phyloP scores from a whole-genome alignment of 2,329 filamentous ascomycete genomes.

The Ascosphaera aggregata region DNA sequence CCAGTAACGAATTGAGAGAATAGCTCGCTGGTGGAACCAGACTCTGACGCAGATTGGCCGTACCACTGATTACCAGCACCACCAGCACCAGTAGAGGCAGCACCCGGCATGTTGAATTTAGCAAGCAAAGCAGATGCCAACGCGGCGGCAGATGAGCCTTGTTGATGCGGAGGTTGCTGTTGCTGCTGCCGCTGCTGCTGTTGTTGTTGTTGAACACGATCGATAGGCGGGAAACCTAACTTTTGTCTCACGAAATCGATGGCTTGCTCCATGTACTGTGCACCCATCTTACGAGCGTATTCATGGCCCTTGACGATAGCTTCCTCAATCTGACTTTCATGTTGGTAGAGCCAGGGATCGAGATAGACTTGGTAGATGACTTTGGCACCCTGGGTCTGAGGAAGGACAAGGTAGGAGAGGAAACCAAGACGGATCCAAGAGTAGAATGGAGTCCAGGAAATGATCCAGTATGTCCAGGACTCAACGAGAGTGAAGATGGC shows the following conservation, averaged over 20 bases:
- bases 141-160: neutral
- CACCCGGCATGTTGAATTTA: neutral
- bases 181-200: neutral
- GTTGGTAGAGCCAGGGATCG: slow-evolving; percentile 67
- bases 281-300: slow-evolving; percentile 49
- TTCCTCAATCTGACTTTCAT: slow-evolving; percentile 74
- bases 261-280: slow-evolving; percentile 48
- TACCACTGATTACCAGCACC: too few relatives aligned
- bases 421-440: slow-evolving; percentile 69
- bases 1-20: neutral
- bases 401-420: slow-evolving; percentile 87
- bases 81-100: neutral
- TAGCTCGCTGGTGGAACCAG: neutral
- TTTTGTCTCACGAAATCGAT: slow-evolving; percentile 52
- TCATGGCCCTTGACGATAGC: slow-evolving; percentile 69
- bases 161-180: too few relatives aligned
- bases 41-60: too few relatives aligned
- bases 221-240: slow-evolving; percentile 45
- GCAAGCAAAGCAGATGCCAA: neutral
- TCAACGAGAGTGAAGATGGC: slow-evolving; percentile 61
- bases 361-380: slow-evolving; percentile 66
- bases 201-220: neutral
- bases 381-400: slow-evolving; percentile 83
- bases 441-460: slow-evolving; percentile 85
- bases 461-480: slow-evolving; percentile 68